A percentile compares a stretch with the other conserved stretches of the same genome.
Evolutionary conservation across 2,329 filamentous ascomycete species (phyloP).

Genomic region (Fusarium poae): DNA sequence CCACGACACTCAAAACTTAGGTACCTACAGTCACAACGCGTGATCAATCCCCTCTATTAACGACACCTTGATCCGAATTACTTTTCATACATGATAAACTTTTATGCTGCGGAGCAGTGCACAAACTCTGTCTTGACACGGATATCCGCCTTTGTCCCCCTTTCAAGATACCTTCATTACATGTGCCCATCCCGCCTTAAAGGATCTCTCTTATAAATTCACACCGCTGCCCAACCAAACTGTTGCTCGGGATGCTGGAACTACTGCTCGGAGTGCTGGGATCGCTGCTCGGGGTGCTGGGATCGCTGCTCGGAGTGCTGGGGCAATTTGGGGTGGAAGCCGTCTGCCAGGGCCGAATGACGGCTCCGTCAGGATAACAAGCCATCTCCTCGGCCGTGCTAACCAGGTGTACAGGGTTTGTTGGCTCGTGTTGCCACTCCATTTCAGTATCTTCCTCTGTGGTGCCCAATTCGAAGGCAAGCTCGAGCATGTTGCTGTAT

Average conservation of each 20-base stretch:
- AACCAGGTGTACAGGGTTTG: constrained; percentile 30
- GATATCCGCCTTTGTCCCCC: not conserved
- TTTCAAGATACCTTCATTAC: not conserved
- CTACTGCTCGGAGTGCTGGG: too few relatives aligned
- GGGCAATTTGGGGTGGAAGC: not conserved
- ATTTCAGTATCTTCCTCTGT: constrained; percentile 19
- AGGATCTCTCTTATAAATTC: not conserved
- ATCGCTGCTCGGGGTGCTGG: too few relatives aligned
- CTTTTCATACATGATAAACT: not conserved
- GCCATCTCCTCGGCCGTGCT: constrained; percentile 15
- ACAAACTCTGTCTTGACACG: not conserved
- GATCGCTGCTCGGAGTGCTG: not conserved
- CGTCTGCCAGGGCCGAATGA: not conserved
- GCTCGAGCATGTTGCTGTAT: constrained; percentile 15
- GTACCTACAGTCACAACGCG: not conserved
- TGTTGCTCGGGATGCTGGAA: not conserved
- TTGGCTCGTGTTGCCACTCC: constrained; percentile 38
- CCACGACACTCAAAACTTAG: not conserved
- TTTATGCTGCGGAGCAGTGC: not conserved
- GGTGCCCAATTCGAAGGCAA: constrained; percentile 4
- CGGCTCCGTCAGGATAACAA: constrained; percentile 18
- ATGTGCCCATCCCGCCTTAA: not conserved
- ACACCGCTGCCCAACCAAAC: too few relatives aligned
- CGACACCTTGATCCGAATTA: not conserved
- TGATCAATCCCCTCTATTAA: not conserved